phyloP scores from a whole-genome alignment of 2,329 filamentous ascomycete species.

The Cercospora sesami region DNA sequence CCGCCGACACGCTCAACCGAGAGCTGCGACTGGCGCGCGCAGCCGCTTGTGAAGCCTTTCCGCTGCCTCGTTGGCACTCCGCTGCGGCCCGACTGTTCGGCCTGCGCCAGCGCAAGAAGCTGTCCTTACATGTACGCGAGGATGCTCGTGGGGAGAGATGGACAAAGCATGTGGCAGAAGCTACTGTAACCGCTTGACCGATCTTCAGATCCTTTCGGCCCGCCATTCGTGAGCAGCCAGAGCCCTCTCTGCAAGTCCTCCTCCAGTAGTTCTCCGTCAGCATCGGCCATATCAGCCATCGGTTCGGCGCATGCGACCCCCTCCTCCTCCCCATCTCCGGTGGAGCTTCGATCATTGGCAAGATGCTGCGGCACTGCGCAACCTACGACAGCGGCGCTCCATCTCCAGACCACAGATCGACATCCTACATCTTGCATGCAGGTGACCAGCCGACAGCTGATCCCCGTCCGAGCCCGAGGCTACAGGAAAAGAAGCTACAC shows the following conservation, averaged over 20 bases:
- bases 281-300: constrained; percentile 6
- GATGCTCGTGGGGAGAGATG: not conserved
- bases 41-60: not conserved
- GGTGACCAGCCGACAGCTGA: constrained; percentile 10
- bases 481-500: constrained; percentile 13
- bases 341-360: constrained; percentile 13
- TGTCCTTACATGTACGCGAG: constrained; percentile 12
- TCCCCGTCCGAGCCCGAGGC: constrained; percentile 14
- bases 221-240: constrained; percentile 6
- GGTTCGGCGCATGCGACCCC: not conserved
- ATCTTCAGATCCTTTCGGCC: not conserved
- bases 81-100: constrained; percentile 7
- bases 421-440: constrained; percentile 22
- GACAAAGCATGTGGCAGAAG: constrained; percentile 19
- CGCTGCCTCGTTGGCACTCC: constrained; percentile 5
- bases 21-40: constrained; percentile 11
- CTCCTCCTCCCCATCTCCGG: not conserved
- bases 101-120: constrained; percentile 3
- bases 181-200: constrained; percentile 13
- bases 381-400: constrained; percentile 18
- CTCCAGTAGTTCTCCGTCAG: constrained; percentile 3
- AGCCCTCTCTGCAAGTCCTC: not conserved
- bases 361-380: constrained; percentile 23
- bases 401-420: constrained; percentile 14
- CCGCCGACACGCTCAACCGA: constrained; percentile 9